These are phyloP conservation scores for Thymus mandschuricus DNA, from an alignment of 257 asterid species.

Conservation along the genomic window DNA sequence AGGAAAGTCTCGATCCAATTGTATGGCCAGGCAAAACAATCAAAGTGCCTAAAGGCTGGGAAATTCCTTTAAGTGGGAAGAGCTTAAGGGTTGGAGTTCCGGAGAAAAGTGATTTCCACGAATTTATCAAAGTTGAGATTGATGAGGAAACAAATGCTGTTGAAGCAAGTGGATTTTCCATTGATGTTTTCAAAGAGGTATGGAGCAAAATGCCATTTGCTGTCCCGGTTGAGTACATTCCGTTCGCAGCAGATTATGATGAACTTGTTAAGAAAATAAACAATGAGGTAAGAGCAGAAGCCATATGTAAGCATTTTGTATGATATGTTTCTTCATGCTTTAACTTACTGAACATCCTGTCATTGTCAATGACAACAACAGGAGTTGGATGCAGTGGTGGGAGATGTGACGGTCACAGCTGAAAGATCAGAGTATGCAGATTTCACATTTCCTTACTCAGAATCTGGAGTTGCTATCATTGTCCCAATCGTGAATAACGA, in stretches of 20 bases:
- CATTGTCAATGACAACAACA: no score
- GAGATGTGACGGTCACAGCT: no score
- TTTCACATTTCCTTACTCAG: no score
- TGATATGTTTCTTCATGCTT: no score
- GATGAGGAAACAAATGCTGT: slow-evolving; percentile 34
- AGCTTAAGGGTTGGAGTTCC: slow-evolving; percentile 53
- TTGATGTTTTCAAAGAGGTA: slow-evolving; percentile 42
- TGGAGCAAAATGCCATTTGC: slow-evolving; percentile 41
- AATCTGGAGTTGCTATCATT: no score
- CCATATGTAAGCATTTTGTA: not conserved
- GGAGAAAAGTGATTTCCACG: slow-evolving; percentile 27
- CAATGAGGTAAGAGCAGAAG: slow-evolving; percentile 26
- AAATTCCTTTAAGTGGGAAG: slow-evolving; percentile 41
- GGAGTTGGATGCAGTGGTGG: no score
- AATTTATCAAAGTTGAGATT: slow-evolving; percentile 41
- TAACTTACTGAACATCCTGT: no score
- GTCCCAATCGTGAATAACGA: no score
- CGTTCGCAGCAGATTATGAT: slow-evolving; percentile 31
- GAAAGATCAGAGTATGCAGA: no score
- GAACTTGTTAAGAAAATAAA: slow-evolving; percentile 35
- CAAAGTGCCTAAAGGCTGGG: slow-evolving; percentile 45
- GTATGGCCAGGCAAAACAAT: slow-evolving; percentile 52
- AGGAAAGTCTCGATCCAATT: slow-evolving; percentile 39
- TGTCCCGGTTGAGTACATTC: slow-evolving; percentile 33
- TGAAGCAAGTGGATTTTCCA: slow-evolving; percentile 46